Conservation (phyloP, 345 rosid species). For the Aethionema arabicum region DNA sequence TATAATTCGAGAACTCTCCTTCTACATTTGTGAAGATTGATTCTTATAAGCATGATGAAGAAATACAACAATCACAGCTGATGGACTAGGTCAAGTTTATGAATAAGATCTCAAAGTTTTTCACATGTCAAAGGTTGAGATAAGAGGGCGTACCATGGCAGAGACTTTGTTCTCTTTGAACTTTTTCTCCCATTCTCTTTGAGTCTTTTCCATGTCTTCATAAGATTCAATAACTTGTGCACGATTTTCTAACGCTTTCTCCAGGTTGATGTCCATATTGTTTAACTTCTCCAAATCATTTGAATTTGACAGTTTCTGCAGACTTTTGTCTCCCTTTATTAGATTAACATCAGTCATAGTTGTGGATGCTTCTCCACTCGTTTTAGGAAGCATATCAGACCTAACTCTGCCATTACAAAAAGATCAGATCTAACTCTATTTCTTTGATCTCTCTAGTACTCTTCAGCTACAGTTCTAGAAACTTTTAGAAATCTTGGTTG, state of each 20-base stretch:
- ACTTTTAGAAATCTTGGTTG: constrained; percentile 8
- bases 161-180: constrained; percentile 65
- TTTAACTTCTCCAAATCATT: constrained; percentile 37
- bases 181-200: constrained; percentile 93
- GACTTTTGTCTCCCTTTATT: constrained; percentile 29
- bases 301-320: constrained; percentile 32
- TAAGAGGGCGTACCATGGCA: constrained; percentile 61
- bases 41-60: constrained; percentile 16
- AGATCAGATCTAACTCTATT: too few species aligned
- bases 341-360: constrained; percentile 31
- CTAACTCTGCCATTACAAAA: too few species aligned
- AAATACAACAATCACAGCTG: constrained; percentile 20
- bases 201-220: constrained; percentile 88
- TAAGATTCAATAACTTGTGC: constrained; percentile 71
- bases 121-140: constrained; percentile 21
- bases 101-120: not conserved
- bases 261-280: constrained; percentile 58
- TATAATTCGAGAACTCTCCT: constrained; percentile 1
- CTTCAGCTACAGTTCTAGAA: constrained; percentile 50
- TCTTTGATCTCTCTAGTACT: constrained; percentile 41
- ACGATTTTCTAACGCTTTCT: constrained; percentile 71
- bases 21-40: not conserved
- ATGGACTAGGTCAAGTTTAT: constrained; percentile 1
- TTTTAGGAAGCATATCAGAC: constrained; percentile 36
- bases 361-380: constrained; percentile 36